phyloP scores from a whole-genome alignment of 306 rosid species.

The Geum urbanum region DNA sequence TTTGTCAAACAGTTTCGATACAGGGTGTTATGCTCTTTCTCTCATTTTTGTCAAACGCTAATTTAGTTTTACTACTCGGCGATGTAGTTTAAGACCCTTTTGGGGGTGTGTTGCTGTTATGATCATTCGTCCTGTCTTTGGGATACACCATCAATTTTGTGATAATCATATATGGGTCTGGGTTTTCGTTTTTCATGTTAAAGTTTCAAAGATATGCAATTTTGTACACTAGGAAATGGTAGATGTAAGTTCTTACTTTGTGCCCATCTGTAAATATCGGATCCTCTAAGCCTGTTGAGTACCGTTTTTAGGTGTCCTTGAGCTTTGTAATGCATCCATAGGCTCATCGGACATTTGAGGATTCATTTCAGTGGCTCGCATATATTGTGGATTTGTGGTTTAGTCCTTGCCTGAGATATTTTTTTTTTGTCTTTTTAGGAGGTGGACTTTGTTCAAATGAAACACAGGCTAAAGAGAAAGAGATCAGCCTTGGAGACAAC shows the following conservation, averaged over 20 bases:
- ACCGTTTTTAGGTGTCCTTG: not conserved
- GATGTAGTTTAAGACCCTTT: not conserved
- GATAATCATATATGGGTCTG: not conserved
- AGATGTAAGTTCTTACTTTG: not conserved
- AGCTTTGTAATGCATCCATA: not conserved
- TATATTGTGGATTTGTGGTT: not conserved
- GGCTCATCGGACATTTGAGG: not conserved
- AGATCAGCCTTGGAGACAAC: conserved; percentile 26
- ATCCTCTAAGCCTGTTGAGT: not conserved
- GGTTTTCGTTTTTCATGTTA: not conserved
- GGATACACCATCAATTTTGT: too few relatives aligned
- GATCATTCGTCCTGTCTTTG: too few relatives aligned
- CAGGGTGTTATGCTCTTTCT: conserved; percentile 32
- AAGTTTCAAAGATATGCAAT: not conserved
- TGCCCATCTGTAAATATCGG: not conserved
- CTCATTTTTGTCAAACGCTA: too few relatives aligned
- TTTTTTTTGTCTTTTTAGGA: conserved; percentile 41
- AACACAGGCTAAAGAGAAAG: conserved; percentile 64
- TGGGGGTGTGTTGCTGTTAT: too few relatives aligned
- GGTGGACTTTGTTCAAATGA: conserved; percentile 69
- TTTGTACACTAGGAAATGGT: not conserved
- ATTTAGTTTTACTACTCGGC: too few relatives aligned
- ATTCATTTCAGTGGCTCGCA: not conserved
- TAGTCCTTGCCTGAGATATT: not conserved
- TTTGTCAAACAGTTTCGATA: conserved; percentile 61